Base-by-base conservation (phyloP, 2,329 filamentous ascomycete genomes). In the Penicillium concentricum region DNA sequence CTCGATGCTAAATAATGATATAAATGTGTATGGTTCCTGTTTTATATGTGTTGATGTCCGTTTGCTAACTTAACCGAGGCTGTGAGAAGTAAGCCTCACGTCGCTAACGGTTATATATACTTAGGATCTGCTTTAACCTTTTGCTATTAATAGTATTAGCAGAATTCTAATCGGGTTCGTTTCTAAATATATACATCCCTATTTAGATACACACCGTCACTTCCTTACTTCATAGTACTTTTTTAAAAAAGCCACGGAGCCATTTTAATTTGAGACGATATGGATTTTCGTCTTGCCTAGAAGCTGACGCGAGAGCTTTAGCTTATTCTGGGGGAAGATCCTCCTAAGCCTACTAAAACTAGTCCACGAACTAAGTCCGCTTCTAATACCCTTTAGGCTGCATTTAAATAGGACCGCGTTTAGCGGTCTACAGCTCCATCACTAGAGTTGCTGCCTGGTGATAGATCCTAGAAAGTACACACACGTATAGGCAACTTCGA, bases 371-470 rank as follows among this genome's bases (percentile, higher is more conserved):
- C 24, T 26, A 26, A 26, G 24, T 26, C 24, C 24, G 24, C 24
- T 26, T 26, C 24, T 26, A 26, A 26, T 26, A 26, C 24, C 7
- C 24, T 26, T 26, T 4, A 26, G 24, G 28, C 28, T 30, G 8
- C 8, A 58, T 62, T 54, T 61, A 35, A 35, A 28, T 24, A 2
- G 44, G 44, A 47, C 5, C 20, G 20, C n/a, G 16, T 35, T 35
- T 20, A 13, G 10, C 30, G 30, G 16, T 47, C 28, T 2, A 12
- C 2, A 47, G 44, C 44, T 47, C 44, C 2, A 47, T 47, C 20
- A 13, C 44, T 4, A 47, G 30, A 47, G n/a, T 34, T 47, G 5
- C 5, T 47, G 0, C 3, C 10, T 35, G 2, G 7, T 9, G 20
- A 47, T 5, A 28, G 32, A 35, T n/a, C 4, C 13, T 6, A 47